Base-by-base conservation (phyloP, 1,284 basidiomycete species). In the Salmacisia buchloeana region DNA sequence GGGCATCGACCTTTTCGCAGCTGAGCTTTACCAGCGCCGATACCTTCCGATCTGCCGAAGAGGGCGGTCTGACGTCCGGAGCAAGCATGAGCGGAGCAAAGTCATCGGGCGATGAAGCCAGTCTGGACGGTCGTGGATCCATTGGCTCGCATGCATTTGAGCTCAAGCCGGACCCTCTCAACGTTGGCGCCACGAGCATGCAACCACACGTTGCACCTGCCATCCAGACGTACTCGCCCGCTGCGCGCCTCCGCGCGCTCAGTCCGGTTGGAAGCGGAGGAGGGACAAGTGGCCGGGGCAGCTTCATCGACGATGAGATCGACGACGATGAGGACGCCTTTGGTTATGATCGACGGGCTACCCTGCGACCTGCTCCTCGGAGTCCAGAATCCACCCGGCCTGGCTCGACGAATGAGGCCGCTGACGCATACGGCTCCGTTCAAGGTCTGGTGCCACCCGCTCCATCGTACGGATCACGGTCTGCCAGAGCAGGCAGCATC, bases 41-140 rank as follows among this genome's bases (percentile, higher is more conserved):
- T 31, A 54, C 29, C 15, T 54, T 54, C 49, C 49, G 49, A 54
- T 33, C 29, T 54, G 49, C 49, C 3, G 49, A 54, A n/a, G 49
- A 54, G 2, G 49, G 49, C 27, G 49, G n/a, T n/a, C n/a, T n/a
- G n/a, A n/a, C n/a, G n/a, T n/a, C n/a, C n/a, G n/a, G n/a, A n/a
- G n/a, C 18, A n/a, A 43, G 41, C 18, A 43, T 43, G 18, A 21
- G 18, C 12, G 41, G 23, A 21, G 41, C 12, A 15, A 43, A 18
- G 41, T 12, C 41, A 12, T 43, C 15, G 41, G 7, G 6, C 18
- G 41, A 43, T 9, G 41, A 43, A 18, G 41, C 2, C 1, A 18
- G 3, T 9, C 6, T n/a, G 6, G 15, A 43, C 23, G 15, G 41
- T n/a, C 10, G 15, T 7, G 41, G 6, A 12, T 15, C 41, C 23